These are phyloP conservation scores for Penicillium sp. DNA, from an alignment of 2,329 filamentous ascomycete genomes.

Conservation along the genomic window DNA sequence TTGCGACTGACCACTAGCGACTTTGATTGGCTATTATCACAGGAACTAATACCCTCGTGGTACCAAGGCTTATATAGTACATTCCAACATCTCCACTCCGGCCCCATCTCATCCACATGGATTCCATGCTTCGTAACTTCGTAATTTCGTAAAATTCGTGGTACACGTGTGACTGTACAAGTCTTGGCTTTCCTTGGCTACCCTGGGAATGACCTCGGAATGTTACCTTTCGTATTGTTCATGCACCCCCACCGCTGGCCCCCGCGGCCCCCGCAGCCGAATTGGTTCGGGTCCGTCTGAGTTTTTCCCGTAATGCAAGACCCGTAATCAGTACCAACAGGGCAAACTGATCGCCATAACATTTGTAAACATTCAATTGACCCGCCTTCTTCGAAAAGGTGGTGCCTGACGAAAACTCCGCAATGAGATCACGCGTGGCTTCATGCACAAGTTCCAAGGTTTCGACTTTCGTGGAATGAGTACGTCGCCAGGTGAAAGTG, in stretches of 20 bases:
- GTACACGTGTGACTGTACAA: not conserved
- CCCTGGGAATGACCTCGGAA: not conserved
- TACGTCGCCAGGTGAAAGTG: slow-evolving; percentile 18
- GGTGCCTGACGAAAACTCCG: slow-evolving; percentile 30
- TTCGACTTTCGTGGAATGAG: slow-evolving; percentile 26
- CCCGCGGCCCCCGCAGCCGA: not conserved
- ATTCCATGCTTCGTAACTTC: not conserved
- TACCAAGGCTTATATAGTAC: not conserved
- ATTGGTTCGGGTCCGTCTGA: slow-evolving; percentile 15
- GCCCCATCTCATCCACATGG: not conserved
- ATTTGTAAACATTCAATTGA: slow-evolving; percentile 30
- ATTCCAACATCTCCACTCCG: not conserved
- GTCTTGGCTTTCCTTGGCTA: not conserved
- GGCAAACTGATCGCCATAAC: slow-evolving; percentile 30
- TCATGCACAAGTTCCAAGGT: slow-evolving; percentile 30
- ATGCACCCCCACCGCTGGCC: not conserved
- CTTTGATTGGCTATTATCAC: not conserved
- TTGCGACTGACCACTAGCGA: not conserved
- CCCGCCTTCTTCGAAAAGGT: slow-evolving; percentile 31
- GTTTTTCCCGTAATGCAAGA: slow-evolving; percentile 28
- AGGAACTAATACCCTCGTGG: slow-evolving; percentile 6
- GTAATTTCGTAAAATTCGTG: not conserved
- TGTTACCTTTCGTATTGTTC: not conserved
- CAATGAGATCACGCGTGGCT: slow-evolving; percentile 27
- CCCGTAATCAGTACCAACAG: slow-evolving; percentile 31